phyloP scores from a whole-genome alignment of 495 filamentous ascomycete genomes.

The Entonaema liquescens region DNA sequence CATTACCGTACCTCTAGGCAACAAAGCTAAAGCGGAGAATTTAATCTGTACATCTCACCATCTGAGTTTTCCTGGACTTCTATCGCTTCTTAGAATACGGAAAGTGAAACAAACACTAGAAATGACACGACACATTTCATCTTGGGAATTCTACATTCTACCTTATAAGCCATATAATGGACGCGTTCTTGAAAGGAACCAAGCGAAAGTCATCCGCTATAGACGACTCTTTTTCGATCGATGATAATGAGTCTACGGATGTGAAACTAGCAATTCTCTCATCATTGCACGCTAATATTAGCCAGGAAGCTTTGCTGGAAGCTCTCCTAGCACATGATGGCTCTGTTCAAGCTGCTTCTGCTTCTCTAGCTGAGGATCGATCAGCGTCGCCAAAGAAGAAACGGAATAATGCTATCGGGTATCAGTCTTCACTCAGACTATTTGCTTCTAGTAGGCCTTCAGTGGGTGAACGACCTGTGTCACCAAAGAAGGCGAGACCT shows the following conservation, averaged over 20 bases:
- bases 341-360: slow-evolving; percentile 70
- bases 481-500: slow-evolving; percentile 55
- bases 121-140: slow-evolving; percentile 23
- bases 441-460: slow-evolving; percentile 56
- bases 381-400: slow-evolving; percentile 47
- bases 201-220: slow-evolving; percentile 52
- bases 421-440: slow-evolving; percentile 66
- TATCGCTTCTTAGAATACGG: not conserved
- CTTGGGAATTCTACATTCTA: slow-evolving; percentile 2
- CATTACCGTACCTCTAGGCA: slow-evolving; percentile 9
- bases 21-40: slow-evolving; percentile 2
- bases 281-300: slow-evolving; percentile 72
- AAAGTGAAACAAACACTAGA: not conserved
- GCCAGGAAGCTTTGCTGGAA: slow-evolving; percentile 76
- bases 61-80: not conserved
- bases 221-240: slow-evolving; percentile 26
- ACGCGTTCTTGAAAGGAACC: slow-evolving; percentile 54
- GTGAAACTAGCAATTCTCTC: slow-evolving; percentile 84
- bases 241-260: slow-evolving; percentile 78
- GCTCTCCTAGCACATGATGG: slow-evolving; percentile 79
- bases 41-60: not conserved
- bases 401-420: slow-evolving; percentile 47
- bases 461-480: slow-evolving; percentile 39
- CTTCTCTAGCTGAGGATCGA: slow-evolving; percentile 56
- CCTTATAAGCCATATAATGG: slow-evolving; percentile 44